A percentile compares a stretch with the other conserved stretches of the same genome.
Evolutionary conservation across 495 filamentous ascomycete genomes (phyloP).

Genomic region (Trichocladium uniseriatum): DNA sequence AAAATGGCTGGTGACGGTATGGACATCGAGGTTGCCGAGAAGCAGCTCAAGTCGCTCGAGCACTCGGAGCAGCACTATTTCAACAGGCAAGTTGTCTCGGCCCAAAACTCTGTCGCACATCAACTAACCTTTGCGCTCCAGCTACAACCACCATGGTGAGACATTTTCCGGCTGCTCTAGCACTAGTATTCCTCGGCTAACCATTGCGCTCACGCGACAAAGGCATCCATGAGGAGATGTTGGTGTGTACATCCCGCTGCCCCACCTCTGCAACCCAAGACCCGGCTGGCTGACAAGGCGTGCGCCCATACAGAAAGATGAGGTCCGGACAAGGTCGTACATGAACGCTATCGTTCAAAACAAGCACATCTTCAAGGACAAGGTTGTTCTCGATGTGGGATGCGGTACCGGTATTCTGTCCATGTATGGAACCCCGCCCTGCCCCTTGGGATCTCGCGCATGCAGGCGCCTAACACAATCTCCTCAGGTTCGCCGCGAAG

Average conservation of each 20-base stretch:
- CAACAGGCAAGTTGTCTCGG: constrained; percentile 59
- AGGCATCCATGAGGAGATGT: constrained; percentile 98
- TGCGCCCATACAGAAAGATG: constrained; percentile 67
- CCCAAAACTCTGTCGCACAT: neutral
- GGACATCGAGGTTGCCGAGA: constrained; percentile 42
- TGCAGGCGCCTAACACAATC: neutral
- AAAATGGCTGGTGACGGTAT: constrained; percentile 34
- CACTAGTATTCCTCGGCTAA: constrained; percentile 24
- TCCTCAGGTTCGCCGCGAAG: constrained; percentile 65
- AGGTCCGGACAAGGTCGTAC: constrained; percentile 90
- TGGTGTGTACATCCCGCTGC: constrained; percentile 52
- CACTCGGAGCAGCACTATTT: constrained; percentile 95
- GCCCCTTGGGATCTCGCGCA: neutral
- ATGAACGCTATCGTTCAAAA: constrained; percentile 94
- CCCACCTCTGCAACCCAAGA: neutral
- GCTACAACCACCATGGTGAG: constrained; percentile 94
- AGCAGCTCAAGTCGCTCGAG: constrained; percentile 53
- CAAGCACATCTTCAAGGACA: constrained; percentile 82
- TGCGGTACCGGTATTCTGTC: constrained; percentile 90
- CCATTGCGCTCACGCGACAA: constrained; percentile 26
- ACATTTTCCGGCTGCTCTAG: constrained; percentile 8
- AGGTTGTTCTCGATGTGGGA: constrained; percentile 85
- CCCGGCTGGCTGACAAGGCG: constrained; percentile 11
- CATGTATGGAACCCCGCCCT: constrained; percentile 44
- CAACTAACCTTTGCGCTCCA: constrained; percentile 29